These are phyloP conservation scores for Grigorovia jiainica DNA, from an alignment of 805 yeast species.

Conservation along the genomic window DNA sequence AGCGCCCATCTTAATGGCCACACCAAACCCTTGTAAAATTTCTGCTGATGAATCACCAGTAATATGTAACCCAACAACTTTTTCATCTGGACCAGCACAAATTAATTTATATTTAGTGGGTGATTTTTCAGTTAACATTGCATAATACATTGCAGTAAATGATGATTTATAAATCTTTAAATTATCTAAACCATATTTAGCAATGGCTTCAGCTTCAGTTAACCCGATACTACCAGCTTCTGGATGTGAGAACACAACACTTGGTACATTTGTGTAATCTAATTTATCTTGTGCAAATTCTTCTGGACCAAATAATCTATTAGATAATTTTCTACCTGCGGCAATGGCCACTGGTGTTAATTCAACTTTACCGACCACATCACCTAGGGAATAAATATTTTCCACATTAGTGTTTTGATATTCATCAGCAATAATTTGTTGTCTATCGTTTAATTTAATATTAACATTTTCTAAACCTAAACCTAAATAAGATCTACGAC, in stretches of 20 bases:
- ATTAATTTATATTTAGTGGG: slow-evolving; percentile 84
- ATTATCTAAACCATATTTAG: slow-evolving; percentile 68
- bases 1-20: slow-evolving; percentile 98
- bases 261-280: slow-evolving; percentile 80
- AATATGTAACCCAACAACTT: slow-evolving; percentile 89
- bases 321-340: slow-evolving; percentile 88
- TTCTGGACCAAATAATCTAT: slow-evolving; percentile 81
- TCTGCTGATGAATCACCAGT: slow-evolving; percentile 89
- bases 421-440: slow-evolving; percentile 72
- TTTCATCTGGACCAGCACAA: slow-evolving; percentile 71
- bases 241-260: slow-evolving; percentile 97
- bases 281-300: slow-evolving; percentile 63
- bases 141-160: slow-evolving; percentile 89
- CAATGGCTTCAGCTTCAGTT: slow-evolving; percentile 67
- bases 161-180: slow-evolving; percentile 73
- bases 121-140: slow-evolving; percentile 69
- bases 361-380: slow-evolving; percentile 86
- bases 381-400: slow-evolving; percentile 81
- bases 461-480: slow-evolving; percentile 73
- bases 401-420: slow-evolving; percentile 71
- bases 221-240: slow-evolving; percentile 94
- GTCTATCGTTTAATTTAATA: slow-evolving; percentile 48
- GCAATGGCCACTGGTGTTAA: slow-evolving; percentile 98
- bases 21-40: slow-evolving; percentile 96
- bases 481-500: slow-evolving; percentile 69